Percentiles rank a stretch among this genome's conserved stretches.
phyloP scores from a whole-genome alignment of 208 protist species.

The Acanthamoeba sp. region DNA sequence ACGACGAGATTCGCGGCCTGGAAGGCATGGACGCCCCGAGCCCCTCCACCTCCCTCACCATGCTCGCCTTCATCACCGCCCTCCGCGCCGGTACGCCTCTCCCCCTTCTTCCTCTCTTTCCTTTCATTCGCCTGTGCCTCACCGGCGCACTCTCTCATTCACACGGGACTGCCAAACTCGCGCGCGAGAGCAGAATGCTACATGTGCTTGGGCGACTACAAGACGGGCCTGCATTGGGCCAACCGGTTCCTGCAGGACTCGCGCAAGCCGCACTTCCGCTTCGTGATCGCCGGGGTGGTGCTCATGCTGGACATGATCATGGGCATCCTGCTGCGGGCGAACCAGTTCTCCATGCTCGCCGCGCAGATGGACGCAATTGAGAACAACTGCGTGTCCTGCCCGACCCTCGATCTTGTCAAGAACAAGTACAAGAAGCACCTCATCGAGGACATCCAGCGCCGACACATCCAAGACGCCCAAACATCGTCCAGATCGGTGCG shows the following conservation, averaged over 20 bases:
- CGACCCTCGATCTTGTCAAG: constrained; percentile 19
- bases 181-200: constrained; percentile 30
- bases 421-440: constrained; percentile 62
- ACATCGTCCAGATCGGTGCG: background rate
- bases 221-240: constrained; percentile 29
- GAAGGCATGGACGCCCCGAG: background rate
- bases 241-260: constrained; percentile 40
- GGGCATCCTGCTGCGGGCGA: constrained; percentile 53
- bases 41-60: constrained; percentile 36
- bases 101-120: background rate
- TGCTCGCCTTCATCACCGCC: constrained; percentile 66
- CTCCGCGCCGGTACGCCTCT: constrained; percentile 30
- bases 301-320: constrained; percentile 68
- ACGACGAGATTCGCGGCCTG: constrained; percentile 19
- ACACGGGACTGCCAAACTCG: no score
- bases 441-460: constrained; percentile 6
- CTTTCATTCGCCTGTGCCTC: background rate
- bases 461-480: background rate
- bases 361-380: constrained; percentile 27
- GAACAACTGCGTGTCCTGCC: constrained; percentile 3
- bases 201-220: constrained; percentile 60
- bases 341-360: constrained; percentile 19
- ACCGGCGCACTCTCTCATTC: background rate
- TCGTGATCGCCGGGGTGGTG: constrained; percentile 55
- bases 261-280: constrained; percentile 51